These are phyloP conservation scores for Aspergillus sclerotiicarbonarius DNA, from an alignment of 495 filamentous ascomycete genomes.

Conservation along the genomic window DNA sequence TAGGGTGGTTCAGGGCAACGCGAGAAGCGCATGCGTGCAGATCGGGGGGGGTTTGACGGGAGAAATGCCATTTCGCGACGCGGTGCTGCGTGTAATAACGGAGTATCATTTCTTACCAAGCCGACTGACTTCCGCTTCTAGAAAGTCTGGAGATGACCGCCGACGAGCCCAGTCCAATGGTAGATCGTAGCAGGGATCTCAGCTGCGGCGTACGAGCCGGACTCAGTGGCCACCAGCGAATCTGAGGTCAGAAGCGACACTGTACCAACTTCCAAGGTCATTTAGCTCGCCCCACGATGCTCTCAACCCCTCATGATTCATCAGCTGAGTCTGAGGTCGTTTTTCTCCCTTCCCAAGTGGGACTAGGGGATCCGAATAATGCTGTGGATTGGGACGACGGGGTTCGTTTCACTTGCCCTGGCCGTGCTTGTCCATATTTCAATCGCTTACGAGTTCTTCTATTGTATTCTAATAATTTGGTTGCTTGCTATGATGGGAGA, in stretches of 20 bases:
- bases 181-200: conserved; percentile 33
- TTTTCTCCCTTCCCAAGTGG: conserved; percentile 1
- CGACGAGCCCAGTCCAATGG: conserved; percentile 35
- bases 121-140: conserved; percentile 21
- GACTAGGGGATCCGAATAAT: conserved; percentile 4
- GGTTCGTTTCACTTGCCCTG: background rate
- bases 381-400: background rate
- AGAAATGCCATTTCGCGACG: background rate
- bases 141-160: conserved; percentile 27
- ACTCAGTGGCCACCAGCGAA: conserved; percentile 32
- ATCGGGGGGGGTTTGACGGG: conserved; percentile 11
- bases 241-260: conserved; percentile 23
- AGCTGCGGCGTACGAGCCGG: conserved; percentile 28
- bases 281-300: conserved; percentile 25
- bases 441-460: background rate
- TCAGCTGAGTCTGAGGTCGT: conserved; percentile 19
- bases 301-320: conserved; percentile 16
- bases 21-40: conserved; percentile 17
- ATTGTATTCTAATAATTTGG: no score
- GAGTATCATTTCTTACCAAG: conserved; percentile 18
- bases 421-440: background rate
- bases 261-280: conserved; percentile 21
- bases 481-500: no score
- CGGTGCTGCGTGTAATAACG: conserved; percentile 11
- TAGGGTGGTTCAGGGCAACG: conserved; percentile 16